Conservation (phyloP, 2,329 filamentous ascomycete species). For the Ophiostoma populinum region DNA sequence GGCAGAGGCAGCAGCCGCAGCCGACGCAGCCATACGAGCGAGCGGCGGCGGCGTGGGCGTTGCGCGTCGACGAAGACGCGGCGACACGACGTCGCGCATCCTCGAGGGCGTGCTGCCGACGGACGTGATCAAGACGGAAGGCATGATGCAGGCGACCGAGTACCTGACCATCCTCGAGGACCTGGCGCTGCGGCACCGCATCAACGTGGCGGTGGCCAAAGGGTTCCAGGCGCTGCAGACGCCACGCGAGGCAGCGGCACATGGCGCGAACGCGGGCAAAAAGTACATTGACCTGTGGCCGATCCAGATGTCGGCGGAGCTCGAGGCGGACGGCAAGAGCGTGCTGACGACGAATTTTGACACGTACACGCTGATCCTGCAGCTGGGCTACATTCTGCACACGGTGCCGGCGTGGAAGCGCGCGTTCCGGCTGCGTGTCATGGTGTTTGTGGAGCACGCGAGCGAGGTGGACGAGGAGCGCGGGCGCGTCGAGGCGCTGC, state of each 20-base stretch:
- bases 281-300: slow-evolving; percentile 81
- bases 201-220: slow-evolving; percentile 73
- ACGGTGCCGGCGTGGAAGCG: slow-evolving; percentile 70
- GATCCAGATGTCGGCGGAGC: slow-evolving; percentile 81
- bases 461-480: slow-evolving; percentile 66
- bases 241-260: slow-evolving; percentile 40
- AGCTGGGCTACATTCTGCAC: slow-evolving; percentile 68
- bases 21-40: too few species aligned
- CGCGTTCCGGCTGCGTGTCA: slow-evolving; percentile 54
- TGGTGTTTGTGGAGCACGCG: slow-evolving; percentile 82
- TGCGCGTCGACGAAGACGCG: slow-evolving; percentile 20
- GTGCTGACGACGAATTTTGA: slow-evolving; percentile 80
- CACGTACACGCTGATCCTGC: slow-evolving; percentile 72
- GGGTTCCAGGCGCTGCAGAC: slow-evolving; percentile 64
- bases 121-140: slow-evolving; percentile 50
- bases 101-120: slow-evolving; percentile 47
- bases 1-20: neutral
- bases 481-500: slow-evolving; percentile 50
- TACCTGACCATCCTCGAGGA: slow-evolving; percentile 78
- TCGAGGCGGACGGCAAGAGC: slow-evolving; percentile 47
- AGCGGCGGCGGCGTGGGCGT: neutral
- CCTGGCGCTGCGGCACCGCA: slow-evolving; percentile 55
- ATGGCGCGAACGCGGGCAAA: slow-evolving; percentile 2
- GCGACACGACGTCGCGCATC: slow-evolving; percentile 37
- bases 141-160: slow-evolving; percentile 49